Percentiles rank a stretch among this genome's conserved stretches.
Conservation (phyloP, 306 rosid genomes). For the Betula pendula region DNA sequence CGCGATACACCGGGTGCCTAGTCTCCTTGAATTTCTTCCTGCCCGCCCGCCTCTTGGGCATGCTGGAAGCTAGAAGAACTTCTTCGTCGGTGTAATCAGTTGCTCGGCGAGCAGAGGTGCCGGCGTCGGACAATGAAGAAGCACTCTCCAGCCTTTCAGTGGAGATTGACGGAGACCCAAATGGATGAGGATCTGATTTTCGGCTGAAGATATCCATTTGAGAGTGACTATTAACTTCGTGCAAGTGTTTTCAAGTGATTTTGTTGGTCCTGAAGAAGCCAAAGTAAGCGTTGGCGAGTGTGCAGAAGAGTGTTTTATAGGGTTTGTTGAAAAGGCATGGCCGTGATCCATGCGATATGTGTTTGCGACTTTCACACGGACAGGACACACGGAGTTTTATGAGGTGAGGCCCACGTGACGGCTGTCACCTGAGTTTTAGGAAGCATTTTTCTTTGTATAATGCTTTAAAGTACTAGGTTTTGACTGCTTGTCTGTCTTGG, state of each 20-base stretch:
- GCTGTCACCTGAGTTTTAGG: too few relatives aligned
- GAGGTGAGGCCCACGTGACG: too few relatives aligned
- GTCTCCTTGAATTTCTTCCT: conserved; percentile 70
- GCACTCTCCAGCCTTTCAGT: conserved; percentile 22
- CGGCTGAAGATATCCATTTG: conserved; percentile 29
- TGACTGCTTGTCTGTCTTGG: too few relatives aligned
- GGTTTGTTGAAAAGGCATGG: not conserved
- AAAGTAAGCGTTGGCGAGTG: not conserved
- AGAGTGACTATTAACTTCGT: not conserved
- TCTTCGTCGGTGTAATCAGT: conserved; percentile 43
- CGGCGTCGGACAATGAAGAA: conserved; percentile 17
- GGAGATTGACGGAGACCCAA: too few relatives aligned
- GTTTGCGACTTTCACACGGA: too few relatives aligned
- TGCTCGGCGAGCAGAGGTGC: not conserved
- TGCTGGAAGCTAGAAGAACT: conserved; percentile 47
- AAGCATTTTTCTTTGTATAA: not conserved
- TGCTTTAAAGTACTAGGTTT: too few relatives aligned
- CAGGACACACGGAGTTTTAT: too few relatives aligned
- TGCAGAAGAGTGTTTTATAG: not conserved
- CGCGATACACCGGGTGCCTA: conserved; percentile 76
- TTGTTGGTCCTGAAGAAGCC: too few relatives aligned
- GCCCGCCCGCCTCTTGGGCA: conserved; percentile 75
- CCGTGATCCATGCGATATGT: not conserved
- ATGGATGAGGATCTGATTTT: conserved; percentile 17
- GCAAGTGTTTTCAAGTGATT: not conserved